Percentiles rank a stretch among this genome's conserved stretches.
These are phyloP conservation scores for Cordyceps tenuipes DNA, from an alignment of 2,329 filamentous ascomycete species.

Conservation along the genomic window DNA sequence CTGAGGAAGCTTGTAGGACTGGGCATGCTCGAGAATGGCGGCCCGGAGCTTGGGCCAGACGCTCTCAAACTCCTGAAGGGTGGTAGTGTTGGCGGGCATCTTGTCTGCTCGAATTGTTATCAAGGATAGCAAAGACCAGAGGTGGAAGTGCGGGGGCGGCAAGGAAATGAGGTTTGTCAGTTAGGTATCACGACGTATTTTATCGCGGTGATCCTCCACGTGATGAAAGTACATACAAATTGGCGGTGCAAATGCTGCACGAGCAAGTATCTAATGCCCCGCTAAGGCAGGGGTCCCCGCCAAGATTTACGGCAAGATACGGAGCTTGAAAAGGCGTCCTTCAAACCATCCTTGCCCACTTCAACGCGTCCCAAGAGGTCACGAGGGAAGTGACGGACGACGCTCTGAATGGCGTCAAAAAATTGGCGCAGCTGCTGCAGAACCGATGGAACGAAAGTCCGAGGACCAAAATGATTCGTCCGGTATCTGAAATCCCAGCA, in stretches of 20 bases:
- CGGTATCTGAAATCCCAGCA: background rate
- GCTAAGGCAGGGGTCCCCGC: background rate
- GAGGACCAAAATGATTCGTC: too few species aligned
- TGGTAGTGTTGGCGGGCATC: conserved; percentile 54
- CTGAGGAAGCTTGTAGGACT: conserved; percentile 73
- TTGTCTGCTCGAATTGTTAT: conserved; percentile 2
- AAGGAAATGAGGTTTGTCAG: conserved; percentile 2
- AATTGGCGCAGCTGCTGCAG: too few species aligned
- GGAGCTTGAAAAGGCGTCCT: background rate
- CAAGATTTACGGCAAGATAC: background rate
- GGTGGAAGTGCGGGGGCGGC: conserved; percentile 5
- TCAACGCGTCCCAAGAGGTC: too few species aligned
- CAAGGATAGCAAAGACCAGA: background rate
- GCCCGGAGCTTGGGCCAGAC: conserved; percentile 81
- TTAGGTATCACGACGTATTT: conserved; percentile 4
- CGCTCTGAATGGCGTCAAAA: too few species aligned
- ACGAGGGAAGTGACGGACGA: too few species aligned
- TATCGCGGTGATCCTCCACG: conserved; percentile 6
- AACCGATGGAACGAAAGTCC: too few species aligned
- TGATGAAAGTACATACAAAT: conserved; percentile 6
- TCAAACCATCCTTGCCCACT: too few species aligned
- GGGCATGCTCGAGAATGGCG: conserved; percentile 70
- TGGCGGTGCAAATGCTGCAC: background rate
- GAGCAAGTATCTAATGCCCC: background rate
- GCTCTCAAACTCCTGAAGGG: conserved; percentile 78